Evolutionary conservation across 1,139 yeast species (phyloP).

Genomic region (Ashbya aceris): DNA sequence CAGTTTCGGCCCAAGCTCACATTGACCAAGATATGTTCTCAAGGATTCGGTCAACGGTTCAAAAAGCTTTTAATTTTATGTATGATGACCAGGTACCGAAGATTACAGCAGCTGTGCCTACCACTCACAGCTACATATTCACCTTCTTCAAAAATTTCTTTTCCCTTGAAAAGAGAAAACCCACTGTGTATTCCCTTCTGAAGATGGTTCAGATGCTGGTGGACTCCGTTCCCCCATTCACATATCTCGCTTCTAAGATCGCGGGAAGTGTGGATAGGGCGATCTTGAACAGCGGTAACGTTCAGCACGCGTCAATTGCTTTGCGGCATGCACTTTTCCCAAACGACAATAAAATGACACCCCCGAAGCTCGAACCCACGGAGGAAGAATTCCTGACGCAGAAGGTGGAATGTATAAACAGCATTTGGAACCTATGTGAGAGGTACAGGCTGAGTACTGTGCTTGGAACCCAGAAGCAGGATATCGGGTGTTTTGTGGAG

Average conservation of each 20-base stretch:
- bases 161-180: conserved; percentile 17
- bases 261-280: conserved; percentile 8
- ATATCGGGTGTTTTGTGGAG: conserved; percentile 13
- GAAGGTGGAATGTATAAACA: conserved; percentile 13
- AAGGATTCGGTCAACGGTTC: neutral
- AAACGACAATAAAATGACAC: conserved; percentile 24
- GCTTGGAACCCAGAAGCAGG: conserved; percentile 13
- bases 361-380: conserved; percentile 15
- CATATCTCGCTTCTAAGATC: conserved; percentile 9
- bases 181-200: conserved; percentile 16
- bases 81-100: neutral
- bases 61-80: neutral
- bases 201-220: conserved; percentile 14
- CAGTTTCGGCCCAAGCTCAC: neutral
- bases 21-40: no score
- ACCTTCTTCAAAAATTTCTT: conserved; percentile 16
- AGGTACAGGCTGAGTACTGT: conserved; percentile 8
- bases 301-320: conserved; percentile 4
- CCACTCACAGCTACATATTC: conserved; percentile 8
- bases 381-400: conserved; percentile 16
- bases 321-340: conserved; percentile 22
- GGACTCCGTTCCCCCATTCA: conserved; percentile 4
- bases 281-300: conserved; percentile 4
- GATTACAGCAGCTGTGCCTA: neutral
- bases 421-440: conserved; percentile 12